phyloP scores from a whole-genome alignment of 2,329 filamentous ascomycete species.

The Paraphoma sp. region DNA sequence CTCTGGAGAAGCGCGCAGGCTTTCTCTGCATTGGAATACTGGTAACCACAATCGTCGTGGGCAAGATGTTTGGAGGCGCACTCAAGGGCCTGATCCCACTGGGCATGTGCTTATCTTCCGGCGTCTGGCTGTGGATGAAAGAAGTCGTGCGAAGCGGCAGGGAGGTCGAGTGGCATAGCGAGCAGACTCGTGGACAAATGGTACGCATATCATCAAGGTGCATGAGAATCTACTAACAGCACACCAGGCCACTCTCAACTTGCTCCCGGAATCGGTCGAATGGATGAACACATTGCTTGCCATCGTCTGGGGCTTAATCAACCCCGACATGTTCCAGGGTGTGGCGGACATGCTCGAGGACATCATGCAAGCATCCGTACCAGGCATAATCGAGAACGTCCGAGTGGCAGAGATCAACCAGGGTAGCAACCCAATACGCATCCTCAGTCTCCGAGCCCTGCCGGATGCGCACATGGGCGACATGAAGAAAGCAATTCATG shows the following conservation, averaged over 20 bases:
- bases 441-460: conserved; percentile 84
- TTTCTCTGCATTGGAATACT: conserved; percentile 74
- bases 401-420: conserved; percentile 95
- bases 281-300: conserved; percentile 93
- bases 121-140: conserved; percentile 88
- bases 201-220: conserved; percentile 47
- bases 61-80: conserved; percentile 79
- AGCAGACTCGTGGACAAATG: conserved; percentile 82
- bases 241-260: conserved; percentile 74
- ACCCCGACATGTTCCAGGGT: conserved; percentile 92
- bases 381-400: conserved; percentile 89
- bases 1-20: conserved; percentile 77
- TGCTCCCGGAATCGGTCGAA: conserved; percentile 87
- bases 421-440: conserved; percentile 86
- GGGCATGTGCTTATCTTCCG: conserved; percentile 73
- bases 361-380: conserved; percentile 95
- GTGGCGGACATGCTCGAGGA: conserved; percentile 94
- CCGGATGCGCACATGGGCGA: conserved; percentile 82
- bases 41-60: conserved; percentile 75
- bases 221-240: background rate
- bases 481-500: conserved; percentile 80
- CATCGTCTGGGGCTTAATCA: conserved; percentile 88
- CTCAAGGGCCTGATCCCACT: conserved; percentile 79
- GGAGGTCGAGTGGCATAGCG: conserved; percentile 86
- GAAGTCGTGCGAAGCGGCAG: conserved; percentile 83